Base-by-base conservation (phyloP, 2,329 filamentous ascomycete species). In the Aspergillus spinulosporus region DNA sequence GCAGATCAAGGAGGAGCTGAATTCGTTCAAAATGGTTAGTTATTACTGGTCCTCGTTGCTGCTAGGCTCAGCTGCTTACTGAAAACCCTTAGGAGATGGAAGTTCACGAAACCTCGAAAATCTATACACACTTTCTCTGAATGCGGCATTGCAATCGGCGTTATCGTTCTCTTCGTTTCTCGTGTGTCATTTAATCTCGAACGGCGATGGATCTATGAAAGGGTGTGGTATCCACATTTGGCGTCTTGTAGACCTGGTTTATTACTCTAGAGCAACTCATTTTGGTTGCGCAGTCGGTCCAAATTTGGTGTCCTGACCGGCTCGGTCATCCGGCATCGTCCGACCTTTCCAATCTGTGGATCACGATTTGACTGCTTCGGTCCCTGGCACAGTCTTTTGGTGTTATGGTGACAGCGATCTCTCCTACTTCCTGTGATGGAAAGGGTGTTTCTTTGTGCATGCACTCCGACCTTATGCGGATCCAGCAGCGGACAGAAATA, bases 51-150 rank as follows among this genome's bases (percentile, higher is more conserved):
- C 26, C 32, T 21, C 43, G 6, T 12, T 34, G 15, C n/a, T 21
- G 2, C 7, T 14, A 12, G 3, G 6, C n/a, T 28, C 29, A 15
- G 14, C 14, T 21, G 31, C 63, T 59, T 34, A 63, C 79, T 84
- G 74, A 84, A 66, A 12, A 40, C 44, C 12, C 39, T 8, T 60
- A 97, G 94, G 94, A 99, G 80, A 99, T 99, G 94, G 94, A 97
- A 81, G 94, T 99, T 68, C 94, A 99, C 75, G 94, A 97, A 78
- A 90, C 88, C 73, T 97, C 94, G 64, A 99, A 97, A 80, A 92
- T 97, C 70, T 97, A 99, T 82, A 99, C 94, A 67, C 94, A 99
- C 83, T 99, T 99, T 84, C 97, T 99, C 82, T 99, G 85, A 93
- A 59, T 52, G 56, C 57, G 61, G 64, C 67, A 68, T 68, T 65